Percentiles rank a stretch among this genome's conserved stretches.
Evolutionary conservation across 2,329 filamentous ascomycete genomes (phyloP).

Genomic region (Pseudocercospora crystallina): DNA sequence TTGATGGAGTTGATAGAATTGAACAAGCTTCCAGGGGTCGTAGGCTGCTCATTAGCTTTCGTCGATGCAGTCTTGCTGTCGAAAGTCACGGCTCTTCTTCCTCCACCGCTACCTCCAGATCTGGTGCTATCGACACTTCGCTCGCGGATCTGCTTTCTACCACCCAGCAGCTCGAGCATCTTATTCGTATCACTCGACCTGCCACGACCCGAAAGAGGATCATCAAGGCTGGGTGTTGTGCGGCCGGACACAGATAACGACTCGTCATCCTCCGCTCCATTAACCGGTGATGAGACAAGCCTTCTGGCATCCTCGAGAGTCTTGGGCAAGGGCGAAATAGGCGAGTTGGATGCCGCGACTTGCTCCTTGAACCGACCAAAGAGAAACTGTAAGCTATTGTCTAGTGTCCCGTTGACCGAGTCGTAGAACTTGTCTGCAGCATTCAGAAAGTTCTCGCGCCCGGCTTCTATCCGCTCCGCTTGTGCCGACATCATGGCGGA

Average conservation of each 20-base stretch:
- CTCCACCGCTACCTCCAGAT: slow-evolving; percentile 56
- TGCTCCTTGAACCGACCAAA: slow-evolving; percentile 83
- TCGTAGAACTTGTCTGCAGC: slow-evolving; percentile 91
- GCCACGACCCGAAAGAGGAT: slow-evolving; percentile 26
- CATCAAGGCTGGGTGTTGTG: slow-evolving; percentile 31
- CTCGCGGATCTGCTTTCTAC: slow-evolving; percentile 64
- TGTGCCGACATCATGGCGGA: slow-evolving; percentile 86
- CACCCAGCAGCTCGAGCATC: slow-evolving; percentile 69
- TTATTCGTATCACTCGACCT: slow-evolving; percentile 58
- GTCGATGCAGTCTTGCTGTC: slow-evolving; percentile 26
- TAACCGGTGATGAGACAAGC: slow-evolving; percentile 69
- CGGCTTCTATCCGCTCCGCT: slow-evolving; percentile 77
- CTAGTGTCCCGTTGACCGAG: slow-evolving; percentile 84
- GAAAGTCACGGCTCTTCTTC: slow-evolving; percentile 37
- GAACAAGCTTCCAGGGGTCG: slow-evolving; percentile 26
- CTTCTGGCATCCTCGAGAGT: slow-evolving; percentile 91
- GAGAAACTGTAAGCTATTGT: slow-evolving; percentile 90
- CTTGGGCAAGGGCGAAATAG: slow-evolving; percentile 61
- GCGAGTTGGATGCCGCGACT: slow-evolving; percentile 47
- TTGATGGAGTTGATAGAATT: slow-evolving; percentile 36
- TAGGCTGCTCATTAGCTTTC: slow-evolving; percentile 11
- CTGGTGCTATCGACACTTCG: slow-evolving; percentile 72
- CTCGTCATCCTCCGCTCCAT: slow-evolving; percentile 27
- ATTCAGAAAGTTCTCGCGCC: slow-evolving; percentile 65
- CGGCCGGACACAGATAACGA: slow-evolving; percentile 40